Percentiles rank a stretch among this genome's conserved stretches.
phyloP scores from a whole-genome alignment of 495 filamentous ascomycete genomes.

The Pseudevernia furfuracea region DNA sequence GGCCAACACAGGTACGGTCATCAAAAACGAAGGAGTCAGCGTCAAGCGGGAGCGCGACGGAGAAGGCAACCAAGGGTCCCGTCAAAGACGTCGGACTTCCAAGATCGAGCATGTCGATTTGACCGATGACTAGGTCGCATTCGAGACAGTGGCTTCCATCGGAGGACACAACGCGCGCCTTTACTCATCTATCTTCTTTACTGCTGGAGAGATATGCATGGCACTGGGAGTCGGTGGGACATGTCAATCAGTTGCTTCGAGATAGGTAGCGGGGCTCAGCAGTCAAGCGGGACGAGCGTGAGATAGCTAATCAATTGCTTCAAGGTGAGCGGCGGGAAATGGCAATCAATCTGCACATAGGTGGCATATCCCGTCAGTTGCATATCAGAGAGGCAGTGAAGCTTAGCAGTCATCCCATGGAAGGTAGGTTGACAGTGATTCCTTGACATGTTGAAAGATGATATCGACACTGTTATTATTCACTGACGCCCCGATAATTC shows the following conservation, averaged over 20 bases:
- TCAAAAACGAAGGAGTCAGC: not conserved
- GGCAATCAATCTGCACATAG: not conserved
- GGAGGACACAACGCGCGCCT: not conserved
- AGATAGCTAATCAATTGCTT: not conserved
- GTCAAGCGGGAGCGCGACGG: slow-evolving; percentile 9
- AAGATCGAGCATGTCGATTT: slow-evolving; percentile 10
- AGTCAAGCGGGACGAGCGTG: not conserved
- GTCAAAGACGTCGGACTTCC: not conserved
- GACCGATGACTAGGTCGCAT: slow-evolving; percentile 3
- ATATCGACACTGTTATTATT: not conserved
- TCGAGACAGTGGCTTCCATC: not conserved
- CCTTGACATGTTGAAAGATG: not conserved
- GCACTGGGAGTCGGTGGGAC: too few species aligned
- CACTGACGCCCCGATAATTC: not conserved
- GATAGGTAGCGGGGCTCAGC: too few species aligned
- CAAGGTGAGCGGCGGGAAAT: not conserved
- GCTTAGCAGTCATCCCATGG: not conserved
- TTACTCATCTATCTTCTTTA: too few species aligned
- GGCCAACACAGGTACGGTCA: not conserved
- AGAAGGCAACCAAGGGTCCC: not conserved
- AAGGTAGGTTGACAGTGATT: not conserved
- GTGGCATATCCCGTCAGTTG: not conserved
- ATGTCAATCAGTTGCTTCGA: too few species aligned
- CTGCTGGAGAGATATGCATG: too few species aligned
- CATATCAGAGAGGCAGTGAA: not conserved